These are phyloP conservation scores for Cronartium quercuum DNA, from an alignment of 1,284 basidiomycete species.

Conservation along the genomic window DNA sequence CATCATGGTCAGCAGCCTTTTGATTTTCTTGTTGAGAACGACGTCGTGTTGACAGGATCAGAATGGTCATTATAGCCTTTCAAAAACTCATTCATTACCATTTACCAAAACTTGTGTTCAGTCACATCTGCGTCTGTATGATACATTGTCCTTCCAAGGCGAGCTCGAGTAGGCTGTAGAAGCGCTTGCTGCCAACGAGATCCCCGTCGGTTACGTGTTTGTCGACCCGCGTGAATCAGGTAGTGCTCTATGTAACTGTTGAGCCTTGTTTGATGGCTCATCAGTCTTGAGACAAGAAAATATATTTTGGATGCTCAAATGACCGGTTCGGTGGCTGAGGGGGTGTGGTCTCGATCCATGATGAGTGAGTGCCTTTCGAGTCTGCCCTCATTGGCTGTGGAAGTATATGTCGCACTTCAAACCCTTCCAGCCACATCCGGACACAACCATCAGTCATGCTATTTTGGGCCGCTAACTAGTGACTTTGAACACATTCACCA, in stretches of 20 bases:
- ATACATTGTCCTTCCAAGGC: background rate
- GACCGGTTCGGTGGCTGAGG: slow-evolving; percentile 97
- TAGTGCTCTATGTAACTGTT: slow-evolving; percentile 93
- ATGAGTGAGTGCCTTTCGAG: slow-evolving; percentile 60
- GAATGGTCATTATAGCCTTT: too few species aligned
- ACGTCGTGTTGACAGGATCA: too few species aligned
- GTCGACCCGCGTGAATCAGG: slow-evolving; percentile 66
- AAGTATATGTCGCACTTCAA: too few species aligned
- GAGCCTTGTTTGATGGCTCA: slow-evolving; percentile 99
- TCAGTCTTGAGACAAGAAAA: slow-evolving; percentile 85
- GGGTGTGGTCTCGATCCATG: slow-evolving; percentile 82
- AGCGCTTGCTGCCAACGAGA: slow-evolving; percentile 75
- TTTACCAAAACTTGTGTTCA: background rate
- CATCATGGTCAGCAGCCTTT: slow-evolving; percentile 42
- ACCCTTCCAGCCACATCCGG: too few species aligned
- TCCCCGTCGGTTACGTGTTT: slow-evolving; percentile 95
- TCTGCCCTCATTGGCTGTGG: too few species aligned
- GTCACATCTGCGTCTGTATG: background rate
- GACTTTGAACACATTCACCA: too few species aligned
- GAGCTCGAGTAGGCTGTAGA: slow-evolving; percentile 57
- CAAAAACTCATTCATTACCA: too few species aligned
- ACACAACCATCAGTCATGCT: too few species aligned
- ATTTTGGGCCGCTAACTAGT: too few species aligned
- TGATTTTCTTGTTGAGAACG: too few species aligned
- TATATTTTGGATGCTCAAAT: slow-evolving; percentile 90